phyloP scores from a whole-genome alignment of 2,329 filamentous ascomycete species.

The Sphaerulina vaccinii region DNA sequence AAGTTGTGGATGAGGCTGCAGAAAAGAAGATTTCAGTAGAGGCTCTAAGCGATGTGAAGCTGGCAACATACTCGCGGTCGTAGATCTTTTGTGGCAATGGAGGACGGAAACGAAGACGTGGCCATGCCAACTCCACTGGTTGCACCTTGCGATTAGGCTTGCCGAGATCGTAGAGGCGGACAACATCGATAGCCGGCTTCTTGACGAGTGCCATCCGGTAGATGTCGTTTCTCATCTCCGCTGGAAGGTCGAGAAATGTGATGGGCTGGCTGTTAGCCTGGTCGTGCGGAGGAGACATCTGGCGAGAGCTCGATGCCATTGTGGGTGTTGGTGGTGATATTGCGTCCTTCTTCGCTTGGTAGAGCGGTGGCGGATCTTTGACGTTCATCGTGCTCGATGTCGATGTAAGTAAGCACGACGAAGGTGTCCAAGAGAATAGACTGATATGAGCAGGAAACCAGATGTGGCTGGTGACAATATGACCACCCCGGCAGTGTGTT shows the following conservation, averaged over 20 bases:
- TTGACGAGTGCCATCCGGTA: conserved; percentile 7
- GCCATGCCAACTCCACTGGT: no score
- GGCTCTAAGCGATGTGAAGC: neutral
- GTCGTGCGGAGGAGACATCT: neutral
- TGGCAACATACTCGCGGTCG: neutral
- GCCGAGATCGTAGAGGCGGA: neutral
- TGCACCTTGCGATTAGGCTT: neutral
- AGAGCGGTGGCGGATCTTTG: no score
- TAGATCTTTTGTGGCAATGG: neutral
- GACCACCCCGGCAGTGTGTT: neutral
- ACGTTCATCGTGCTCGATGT: neutral
- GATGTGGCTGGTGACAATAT: conserved; percentile 3
- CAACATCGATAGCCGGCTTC: neutral
- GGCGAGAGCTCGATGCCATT: neutral
- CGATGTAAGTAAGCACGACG: neutral
- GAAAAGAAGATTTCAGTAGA: neutral
- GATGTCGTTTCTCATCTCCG: conserved; percentile 16
- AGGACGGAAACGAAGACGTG: no score
- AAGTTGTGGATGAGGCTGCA: neutral
- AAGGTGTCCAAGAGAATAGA: neutral
- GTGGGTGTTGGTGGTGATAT: neutral
- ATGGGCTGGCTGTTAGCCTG: neutral
- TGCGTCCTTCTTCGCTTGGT: neutral
- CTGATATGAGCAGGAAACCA: neutral
- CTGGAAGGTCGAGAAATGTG: conserved; percentile 15